Evolutionary conservation across 179 eudicot species (phyloP), one percentile per base, ranked within the genome.

Genomic region (Drosera spatulata): DNA sequence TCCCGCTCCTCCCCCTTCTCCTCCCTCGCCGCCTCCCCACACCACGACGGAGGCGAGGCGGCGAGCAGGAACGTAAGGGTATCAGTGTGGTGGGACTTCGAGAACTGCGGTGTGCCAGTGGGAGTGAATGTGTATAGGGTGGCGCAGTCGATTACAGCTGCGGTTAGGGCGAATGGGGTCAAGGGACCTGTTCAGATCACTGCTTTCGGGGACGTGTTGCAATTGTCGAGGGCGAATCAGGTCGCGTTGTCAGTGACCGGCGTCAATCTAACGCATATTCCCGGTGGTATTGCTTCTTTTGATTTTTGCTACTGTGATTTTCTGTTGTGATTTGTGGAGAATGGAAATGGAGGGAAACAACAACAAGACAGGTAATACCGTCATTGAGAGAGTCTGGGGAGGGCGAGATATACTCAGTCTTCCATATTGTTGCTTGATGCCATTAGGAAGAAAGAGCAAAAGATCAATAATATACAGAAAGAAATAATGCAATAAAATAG

Each of bases 181-280:
- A 91, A 82, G 56, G 96, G 98, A 4, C 87, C 96, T 5, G 56
- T 91, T 58, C 82, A 79, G 39, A 86, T 91, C 60, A 84, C 79
- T 0, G 98, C 96, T 1, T 88, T 91, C 64, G 98, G 96, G 7
- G 96, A 91, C 59, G 75, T 88, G 46, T 1, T 69, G 41, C 85
- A 79, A 73, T 71, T 91, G 9, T 70, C 89, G 4, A 78, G 95
- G 71, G 7, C 71, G 14, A 82, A 80, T 61, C 97, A 84, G 60
- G 91, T 86, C 55, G 97, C 88, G 5, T 70, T 93, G 60, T 78
- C 94, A 2, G 64, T 84, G 11, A 85, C 87, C 44, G 99, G 99
- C 52, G 72, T 93, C 56, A 81, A 67, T 61, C 90, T 93, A 57
- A 75, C 75, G 51, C 99, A 93, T 59, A 64, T 93, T 52, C 97